Evolutionary conservation across 2,329 filamentous ascomycete genomes (phyloP).

Genomic region (Gaeumannomyces sp.): DNA sequence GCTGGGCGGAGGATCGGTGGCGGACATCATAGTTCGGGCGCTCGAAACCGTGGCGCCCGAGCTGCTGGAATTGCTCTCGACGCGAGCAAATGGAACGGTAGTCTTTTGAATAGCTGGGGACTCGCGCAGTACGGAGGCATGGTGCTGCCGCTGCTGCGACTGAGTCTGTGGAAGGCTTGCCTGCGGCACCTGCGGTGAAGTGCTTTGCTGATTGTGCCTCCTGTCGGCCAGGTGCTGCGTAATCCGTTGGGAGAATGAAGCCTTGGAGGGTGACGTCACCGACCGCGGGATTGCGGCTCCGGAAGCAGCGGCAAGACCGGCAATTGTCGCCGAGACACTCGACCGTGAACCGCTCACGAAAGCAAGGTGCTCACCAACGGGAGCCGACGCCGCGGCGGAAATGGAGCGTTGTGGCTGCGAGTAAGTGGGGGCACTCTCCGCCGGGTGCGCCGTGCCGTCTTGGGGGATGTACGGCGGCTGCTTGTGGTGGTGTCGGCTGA

Average conservation of each 20-base stretch:
- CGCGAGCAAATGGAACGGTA: slow-evolving; percentile 24
- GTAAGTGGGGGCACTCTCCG: not conserved
- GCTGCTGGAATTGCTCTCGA: slow-evolving; percentile 41
- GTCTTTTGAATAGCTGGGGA: slow-evolving; percentile 14
- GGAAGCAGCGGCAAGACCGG: slow-evolving; percentile 9
- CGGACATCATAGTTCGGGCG: slow-evolving; percentile 39
- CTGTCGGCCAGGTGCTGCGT: slow-evolving; percentile 4
- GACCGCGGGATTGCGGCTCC: slow-evolving; percentile 7
- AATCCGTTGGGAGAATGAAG: slow-evolving; percentile 4
- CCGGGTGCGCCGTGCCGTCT: not conserved
- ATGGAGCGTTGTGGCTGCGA: not conserved
- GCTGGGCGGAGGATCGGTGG: slow-evolving; percentile 37
- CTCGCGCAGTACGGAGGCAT: slow-evolving; percentile 30
- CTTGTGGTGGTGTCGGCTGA: not conserved
- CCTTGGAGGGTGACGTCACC: slow-evolving; percentile 7
- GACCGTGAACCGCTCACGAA: not conserved
- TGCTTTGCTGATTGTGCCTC: not conserved
- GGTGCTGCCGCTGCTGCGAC: slow-evolving; percentile 21
- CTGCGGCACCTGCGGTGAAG: not conserved
- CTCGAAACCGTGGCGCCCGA: slow-evolving; percentile 37
- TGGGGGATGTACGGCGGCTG: not conserved
- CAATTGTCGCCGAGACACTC: slow-evolving; percentile 4
- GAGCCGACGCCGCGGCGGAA: not conserved
- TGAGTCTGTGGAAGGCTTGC: slow-evolving; percentile 8
- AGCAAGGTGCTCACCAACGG: not conserved